Evolutionary conservation across 345 rosid species (phyloP).

Genomic region (Firmiana major): DNA sequence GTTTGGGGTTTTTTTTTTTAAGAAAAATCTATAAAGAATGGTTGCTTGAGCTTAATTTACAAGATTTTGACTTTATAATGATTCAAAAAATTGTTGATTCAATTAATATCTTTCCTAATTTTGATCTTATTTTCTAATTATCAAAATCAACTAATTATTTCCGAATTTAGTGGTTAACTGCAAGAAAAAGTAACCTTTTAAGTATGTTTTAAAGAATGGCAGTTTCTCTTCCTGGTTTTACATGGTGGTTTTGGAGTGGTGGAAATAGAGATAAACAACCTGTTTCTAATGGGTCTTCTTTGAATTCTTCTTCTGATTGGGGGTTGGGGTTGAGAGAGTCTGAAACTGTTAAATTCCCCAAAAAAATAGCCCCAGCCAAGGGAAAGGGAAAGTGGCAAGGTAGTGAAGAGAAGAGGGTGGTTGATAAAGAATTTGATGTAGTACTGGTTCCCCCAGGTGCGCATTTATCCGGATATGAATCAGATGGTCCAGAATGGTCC

Average conservation of each 20-base stretch:
- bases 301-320: slow-evolving; percentile 26
- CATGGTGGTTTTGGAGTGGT: slow-evolving; percentile 51
- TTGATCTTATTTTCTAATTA: background rate
- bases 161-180: slow-evolving; percentile 23
- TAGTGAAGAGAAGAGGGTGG: slow-evolving; percentile 35
- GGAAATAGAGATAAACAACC: slow-evolving; percentile 44
- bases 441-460: slow-evolving; percentile 50
- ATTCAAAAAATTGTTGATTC: slow-evolving; percentile 18
- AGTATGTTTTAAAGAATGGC: slow-evolving; percentile 30
- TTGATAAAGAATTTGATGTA: slow-evolving; percentile 38
- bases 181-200: slow-evolving; percentile 24
- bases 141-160: slow-evolving; percentile 12
- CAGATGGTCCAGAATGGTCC: slow-evolving; percentile 82
- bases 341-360: slow-evolving; percentile 42
- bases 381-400: slow-evolving; percentile 44
- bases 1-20: background rate
- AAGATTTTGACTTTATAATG: slow-evolving; percentile 12
- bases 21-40: background rate
- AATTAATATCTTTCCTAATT: slow-evolving; percentile 15
- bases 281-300: slow-evolving; percentile 37
- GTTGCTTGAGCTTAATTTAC: slow-evolving; percentile 18
- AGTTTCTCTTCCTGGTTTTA: slow-evolving; percentile 39
- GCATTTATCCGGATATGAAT: slow-evolving; percentile 48
- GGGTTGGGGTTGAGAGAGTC: slow-evolving; percentile 30
- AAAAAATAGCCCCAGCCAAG: slow-evolving; percentile 33